Conservation (phyloP, 345 rosid genomes). For the Citrus australasica region DNA sequence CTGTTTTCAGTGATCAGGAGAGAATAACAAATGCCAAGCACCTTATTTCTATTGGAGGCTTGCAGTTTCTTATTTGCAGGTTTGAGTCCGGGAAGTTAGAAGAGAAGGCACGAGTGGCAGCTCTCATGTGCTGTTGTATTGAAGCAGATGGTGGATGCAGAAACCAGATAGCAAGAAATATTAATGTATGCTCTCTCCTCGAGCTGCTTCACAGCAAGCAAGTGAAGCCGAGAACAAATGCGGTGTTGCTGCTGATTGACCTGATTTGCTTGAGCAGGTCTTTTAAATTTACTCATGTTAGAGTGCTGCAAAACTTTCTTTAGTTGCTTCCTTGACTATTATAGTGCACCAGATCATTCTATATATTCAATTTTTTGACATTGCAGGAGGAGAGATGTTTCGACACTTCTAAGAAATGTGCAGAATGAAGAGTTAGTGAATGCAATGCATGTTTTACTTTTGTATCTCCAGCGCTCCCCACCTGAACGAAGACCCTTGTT, state of each 20-base stretch:
- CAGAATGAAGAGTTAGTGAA: conserved; percentile 37
- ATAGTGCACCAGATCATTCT: not conserved
- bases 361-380: not conserved
- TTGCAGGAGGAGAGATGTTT: conserved; percentile 41
- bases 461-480: conserved; percentile 41
- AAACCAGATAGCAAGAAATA: conserved; percentile 32
- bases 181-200: conserved; percentile 34
- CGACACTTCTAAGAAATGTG: conserved; percentile 27
- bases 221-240: conserved; percentile 33
- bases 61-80: conserved; percentile 43
- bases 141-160: conserved; percentile 53
- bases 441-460: conserved; percentile 38
- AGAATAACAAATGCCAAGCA: conserved; percentile 36
- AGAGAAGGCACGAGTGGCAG: conserved; percentile 34
- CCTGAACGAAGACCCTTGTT: conserved; percentile 38
- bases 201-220: conserved; percentile 45
- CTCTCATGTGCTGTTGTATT: conserved; percentile 41
- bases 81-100: conserved; percentile 30
- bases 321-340: not conserved
- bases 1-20: conserved; percentile 31
- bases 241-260: conserved; percentile 39
- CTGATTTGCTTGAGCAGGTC: conserved; percentile 55
- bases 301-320: not conserved
- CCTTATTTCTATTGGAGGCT: conserved; percentile 46
- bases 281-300: not conserved